Base-by-base conservation (phyloP, 805 yeast genomes). In the Clavispora fructus region DNA sequence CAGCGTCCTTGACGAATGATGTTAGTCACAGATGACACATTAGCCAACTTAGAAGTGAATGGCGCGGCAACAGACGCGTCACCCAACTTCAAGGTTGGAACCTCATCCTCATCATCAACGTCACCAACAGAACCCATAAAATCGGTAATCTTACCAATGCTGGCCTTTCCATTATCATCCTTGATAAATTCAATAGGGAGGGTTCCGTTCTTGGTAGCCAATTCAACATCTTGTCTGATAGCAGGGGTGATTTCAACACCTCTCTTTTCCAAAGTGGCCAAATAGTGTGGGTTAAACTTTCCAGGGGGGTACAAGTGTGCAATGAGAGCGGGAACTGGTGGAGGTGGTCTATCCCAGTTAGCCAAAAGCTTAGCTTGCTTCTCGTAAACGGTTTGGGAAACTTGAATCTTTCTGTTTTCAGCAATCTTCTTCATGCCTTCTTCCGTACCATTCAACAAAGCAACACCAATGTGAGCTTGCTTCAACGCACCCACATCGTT, bases 11-110 rank as follows among this genome's bases (percentile, higher is more conserved):
- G 97, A 69, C 99, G 90, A 56, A 94, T 80, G 54, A 94, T 87
- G 62, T 90, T 85, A 44, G 96, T 87, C 46, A 94, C 97, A 46
- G 99, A 85, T 45, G 91, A 79, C 29, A 94, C 99, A 60, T 85
- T 87, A 25, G 96, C 81, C 54, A 94, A 78, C 64, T 94, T 94
- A 23, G 98, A 91, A 16, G 99, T 94, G 67, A 94, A 89, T 40
- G 99, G 99, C 30, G 99, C 99, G 45, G 99, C 99, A 59, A 95
- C 97, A 23, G 97, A 91, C 12, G 99, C 99, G 70, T 94, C 99
- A 59, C 99, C 99, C 46, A 94, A 75, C 67, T 94, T 94, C 71
- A 94, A 78, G 40, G 85, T 81, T 48, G 99, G 99, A 0, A 95
- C 95, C 56, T 92, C 97, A 29, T 81, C 87, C 13, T 53, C 57